Conservation (phyloP, 768 basidiomycete genomes). For the Lactifluus subvellereus region DNA sequence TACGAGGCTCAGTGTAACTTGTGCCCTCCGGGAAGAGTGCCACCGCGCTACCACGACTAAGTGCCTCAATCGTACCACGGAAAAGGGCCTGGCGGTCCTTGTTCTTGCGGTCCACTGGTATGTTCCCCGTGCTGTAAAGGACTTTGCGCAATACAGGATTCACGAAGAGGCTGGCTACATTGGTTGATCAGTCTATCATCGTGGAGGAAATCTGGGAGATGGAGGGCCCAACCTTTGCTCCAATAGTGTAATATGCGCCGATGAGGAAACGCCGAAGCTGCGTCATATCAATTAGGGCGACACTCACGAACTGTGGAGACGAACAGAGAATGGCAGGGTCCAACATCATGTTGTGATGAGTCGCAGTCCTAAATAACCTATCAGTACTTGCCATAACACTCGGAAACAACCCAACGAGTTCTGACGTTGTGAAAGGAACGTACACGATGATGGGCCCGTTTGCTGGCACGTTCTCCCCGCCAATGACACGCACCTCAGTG, state of each 20-base stretch:
- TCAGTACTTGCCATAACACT: neutral
- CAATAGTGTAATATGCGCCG: slow-evolving; percentile 80
- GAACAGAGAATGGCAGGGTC: slow-evolving; percentile 79
- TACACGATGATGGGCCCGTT: slow-evolving; percentile 93
- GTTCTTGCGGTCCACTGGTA: slow-evolving; percentile 92
- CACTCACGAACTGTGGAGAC: slow-evolving; percentile 30
- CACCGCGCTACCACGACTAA: slow-evolving; percentile 74
- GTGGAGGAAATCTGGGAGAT: slow-evolving; percentile 12
- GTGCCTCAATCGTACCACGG: slow-evolving; percentile 81
- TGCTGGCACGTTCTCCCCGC: slow-evolving; percentile 80
- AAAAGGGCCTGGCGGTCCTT: slow-evolving; percentile 89
- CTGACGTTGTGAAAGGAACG: slow-evolving; percentile 24
- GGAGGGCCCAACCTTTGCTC: slow-evolving; percentile 68
- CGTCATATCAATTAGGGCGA: slow-evolving; percentile 24
- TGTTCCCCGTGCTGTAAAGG: slow-evolving; percentile 88
- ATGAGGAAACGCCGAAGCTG: slow-evolving; percentile 81
- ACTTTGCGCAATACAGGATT: slow-evolving; percentile 72
- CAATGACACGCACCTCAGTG: slow-evolving; percentile 78
- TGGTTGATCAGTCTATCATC: slow-evolving; percentile 11
- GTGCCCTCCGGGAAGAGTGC: slow-evolving; percentile 94
- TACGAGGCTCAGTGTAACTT: slow-evolving; percentile 87
- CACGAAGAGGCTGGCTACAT: slow-evolving; percentile 62
- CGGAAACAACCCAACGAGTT: neutral
- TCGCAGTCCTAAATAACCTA: slow-evolving; percentile 53
- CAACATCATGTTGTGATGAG: slow-evolving; percentile 95